Percentiles rank a stretch among this genome's conserved stretches.
Conservation (phyloP, 495 filamentous ascomycete genomes). For the Lasiosphaeria ovina region DNA sequence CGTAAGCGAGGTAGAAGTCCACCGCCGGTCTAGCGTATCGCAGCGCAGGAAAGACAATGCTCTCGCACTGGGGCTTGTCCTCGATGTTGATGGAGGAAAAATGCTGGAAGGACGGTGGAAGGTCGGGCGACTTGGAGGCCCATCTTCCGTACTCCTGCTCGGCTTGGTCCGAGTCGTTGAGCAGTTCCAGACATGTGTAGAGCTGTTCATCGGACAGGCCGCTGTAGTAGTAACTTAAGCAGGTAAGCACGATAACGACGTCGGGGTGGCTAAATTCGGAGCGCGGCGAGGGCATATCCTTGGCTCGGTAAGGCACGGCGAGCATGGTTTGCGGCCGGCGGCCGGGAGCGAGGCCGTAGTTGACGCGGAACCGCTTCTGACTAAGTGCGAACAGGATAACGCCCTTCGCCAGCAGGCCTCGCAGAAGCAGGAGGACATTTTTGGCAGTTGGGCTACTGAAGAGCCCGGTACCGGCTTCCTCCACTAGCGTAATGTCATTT, state of each 20-base stretch:
- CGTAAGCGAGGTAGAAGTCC: slow-evolving; percentile 60
- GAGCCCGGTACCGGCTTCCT: slow-evolving; percentile 32
- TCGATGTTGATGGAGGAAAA: slow-evolving; percentile 59
- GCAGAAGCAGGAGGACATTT: slow-evolving; percentile 51
- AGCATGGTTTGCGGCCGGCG: slow-evolving; percentile 47
- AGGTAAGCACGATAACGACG: slow-evolving; percentile 65
- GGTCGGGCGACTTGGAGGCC: slow-evolving; percentile 36
- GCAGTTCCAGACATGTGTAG: slow-evolving; percentile 43
- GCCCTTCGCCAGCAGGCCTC: slow-evolving; percentile 58
- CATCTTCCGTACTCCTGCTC: slow-evolving; percentile 53
- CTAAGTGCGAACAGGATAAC: slow-evolving; percentile 55
- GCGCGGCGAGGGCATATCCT: slow-evolving; percentile 59
- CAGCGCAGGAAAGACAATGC: slow-evolving; percentile 52
- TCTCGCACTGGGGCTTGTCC: slow-evolving; percentile 43
- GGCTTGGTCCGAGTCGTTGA: slow-evolving; percentile 57
- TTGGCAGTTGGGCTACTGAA: slow-evolving; percentile 33
- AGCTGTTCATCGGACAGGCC: slow-evolving; percentile 59
- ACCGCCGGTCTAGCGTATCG: slow-evolving; percentile 51
- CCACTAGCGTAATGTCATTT: slow-evolving; percentile 35
- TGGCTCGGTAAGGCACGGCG: slow-evolving; percentile 71
- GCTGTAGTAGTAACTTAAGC: slow-evolving; percentile 65
- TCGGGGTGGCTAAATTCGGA: slow-evolving; percentile 78
- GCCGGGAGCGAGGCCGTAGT: slow-evolving; percentile 58
- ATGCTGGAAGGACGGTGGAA: slow-evolving; percentile 43
- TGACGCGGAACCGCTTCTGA: slow-evolving; percentile 64